These are phyloP conservation scores for Polytrichum formosum DNA, from an alignment of 225 moss, liverwort and hornwort species.

Conservation along the genomic window DNA sequence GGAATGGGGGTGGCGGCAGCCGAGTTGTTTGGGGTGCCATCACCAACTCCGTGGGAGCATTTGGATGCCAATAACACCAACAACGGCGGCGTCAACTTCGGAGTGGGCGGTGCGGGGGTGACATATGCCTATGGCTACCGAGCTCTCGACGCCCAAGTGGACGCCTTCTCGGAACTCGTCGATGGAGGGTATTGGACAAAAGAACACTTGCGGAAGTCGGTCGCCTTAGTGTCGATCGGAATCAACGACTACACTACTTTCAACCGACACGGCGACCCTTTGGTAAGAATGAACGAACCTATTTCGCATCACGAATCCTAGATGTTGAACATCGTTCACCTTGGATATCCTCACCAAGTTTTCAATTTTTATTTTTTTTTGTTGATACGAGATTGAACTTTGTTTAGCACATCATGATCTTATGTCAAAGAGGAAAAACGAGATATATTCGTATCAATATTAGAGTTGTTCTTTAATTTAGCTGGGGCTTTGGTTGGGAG, in stretches of 20 bases:
- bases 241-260: conserved; percentile 47
- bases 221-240: conserved; percentile 50
- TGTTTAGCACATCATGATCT: too few relatives aligned
- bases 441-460: too few relatives aligned
- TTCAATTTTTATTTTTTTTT: too few relatives aligned
- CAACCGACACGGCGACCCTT: conserved; percentile 22
- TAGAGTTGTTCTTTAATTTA: too few relatives aligned
- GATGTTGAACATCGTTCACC: too few relatives aligned
- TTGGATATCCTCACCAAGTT: too few relatives aligned
- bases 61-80: background rate
- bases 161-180: background rate
- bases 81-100: conserved; percentile 6
- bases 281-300: conserved; percentile 12
- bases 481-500: too few relatives aligned
- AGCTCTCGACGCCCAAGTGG: conserved; percentile 1
- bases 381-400: too few relatives aligned
- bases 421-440: too few relatives aligned
- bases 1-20: background rate
- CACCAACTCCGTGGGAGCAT: conserved; percentile 5
- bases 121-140: conserved; percentile 1
- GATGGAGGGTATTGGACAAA: background rate
- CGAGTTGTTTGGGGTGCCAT: conserved; percentile 5
- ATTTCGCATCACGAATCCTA: too few relatives aligned
- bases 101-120: conserved; percentile 8
- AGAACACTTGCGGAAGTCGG: conserved; percentile 13